A percentile compares a stretch with the other conserved stretches of the same genome.
Conservation (phyloP, 352 stramenopile genomes). For the Pythium graminicola region DNA sequence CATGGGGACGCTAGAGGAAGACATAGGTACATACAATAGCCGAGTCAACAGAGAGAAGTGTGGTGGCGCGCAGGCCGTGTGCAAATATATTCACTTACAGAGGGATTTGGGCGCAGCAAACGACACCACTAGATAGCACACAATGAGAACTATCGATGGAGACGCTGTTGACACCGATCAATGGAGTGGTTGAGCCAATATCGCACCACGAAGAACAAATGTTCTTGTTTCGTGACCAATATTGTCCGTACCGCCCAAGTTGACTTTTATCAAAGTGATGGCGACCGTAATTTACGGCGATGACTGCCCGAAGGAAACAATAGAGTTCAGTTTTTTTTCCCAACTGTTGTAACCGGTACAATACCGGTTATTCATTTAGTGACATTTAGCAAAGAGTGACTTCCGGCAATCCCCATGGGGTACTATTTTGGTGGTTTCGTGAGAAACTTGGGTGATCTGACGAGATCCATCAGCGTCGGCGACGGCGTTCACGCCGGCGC, state of each 20-base stretch:
- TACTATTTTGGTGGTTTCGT: slow-evolving; percentile 1
- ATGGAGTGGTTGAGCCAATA: not conserved
- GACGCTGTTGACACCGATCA: not conserved
- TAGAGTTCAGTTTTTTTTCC: slow-evolving; percentile 3
- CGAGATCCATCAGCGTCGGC: no score
- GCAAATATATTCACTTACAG: slow-evolving; percentile 11
- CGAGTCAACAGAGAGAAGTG: not conserved
- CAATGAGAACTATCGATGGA: not conserved
- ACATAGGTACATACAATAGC: not conserved
- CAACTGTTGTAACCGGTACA: slow-evolving; percentile 1
- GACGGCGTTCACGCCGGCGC: no score
- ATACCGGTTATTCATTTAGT: slow-evolving; percentile 3
- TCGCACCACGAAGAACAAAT: not conserved
- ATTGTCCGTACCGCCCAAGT: slow-evolving; percentile 2
- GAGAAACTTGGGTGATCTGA: no score
- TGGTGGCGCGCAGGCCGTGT: not conserved
- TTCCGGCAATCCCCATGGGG: not conserved
- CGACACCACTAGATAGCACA: not conserved
- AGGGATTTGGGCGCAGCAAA: not conserved
- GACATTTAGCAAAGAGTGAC: not conserved
- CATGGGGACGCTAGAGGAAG: slow-evolving; percentile 3
- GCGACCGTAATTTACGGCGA: slow-evolving; percentile 6
- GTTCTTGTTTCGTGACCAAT: not conserved
- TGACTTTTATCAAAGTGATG: slow-evolving; percentile 16
- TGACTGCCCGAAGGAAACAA: slow-evolving; percentile 7